Evolutionary conservation across 108 stramenopile species (phyloP).

Genomic region (Nitzschia inconspicua): DNA sequence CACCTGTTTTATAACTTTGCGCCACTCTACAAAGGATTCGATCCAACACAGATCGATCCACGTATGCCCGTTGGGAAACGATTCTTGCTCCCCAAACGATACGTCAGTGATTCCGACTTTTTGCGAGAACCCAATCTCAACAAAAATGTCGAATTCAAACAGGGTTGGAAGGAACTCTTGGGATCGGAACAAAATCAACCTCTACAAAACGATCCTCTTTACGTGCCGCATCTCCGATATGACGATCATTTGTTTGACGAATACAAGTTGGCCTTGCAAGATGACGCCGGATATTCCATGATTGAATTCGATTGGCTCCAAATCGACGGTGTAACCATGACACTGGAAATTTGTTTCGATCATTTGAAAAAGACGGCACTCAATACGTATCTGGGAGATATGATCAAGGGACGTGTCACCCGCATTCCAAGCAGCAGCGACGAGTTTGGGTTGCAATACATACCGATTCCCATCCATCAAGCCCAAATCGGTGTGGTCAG

Average conservation of each 20-base stretch:
- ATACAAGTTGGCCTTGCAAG: slow-evolving; percentile 52
- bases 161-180: slow-evolving; percentile 3
- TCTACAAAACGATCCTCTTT: slow-evolving; percentile 11
- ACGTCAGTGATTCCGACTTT: slow-evolving; percentile 63
- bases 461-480: slow-evolving; percentile 53
- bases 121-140: slow-evolving; percentile 46
- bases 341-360: slow-evolving; percentile 60
- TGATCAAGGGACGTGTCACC: slow-evolving; percentile 48
- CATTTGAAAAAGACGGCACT: slow-evolving; percentile 46
- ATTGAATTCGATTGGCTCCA: slow-evolving; percentile 70
- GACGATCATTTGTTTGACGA: slow-evolving; percentile 45
- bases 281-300: slow-evolving; percentile 51
- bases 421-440: slow-evolving; percentile 30
- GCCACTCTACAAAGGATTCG: slow-evolving; percentile 61
- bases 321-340: slow-evolving; percentile 49
- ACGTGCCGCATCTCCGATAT: slow-evolving; percentile 26
- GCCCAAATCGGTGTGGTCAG: slow-evolving; percentile 66
- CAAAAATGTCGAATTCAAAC: neutral
- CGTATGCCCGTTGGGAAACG: slow-evolving; percentile 38
- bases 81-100: slow-evolving; percentile 68
- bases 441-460: slow-evolving; percentile 44
- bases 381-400: slow-evolving; percentile 53
- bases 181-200: neutral
- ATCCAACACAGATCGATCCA: slow-evolving; percentile 41
- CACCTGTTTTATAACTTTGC: slow-evolving; percentile 77